Evolutionary conservation across 1,284 basidiomycete species (phyloP), one percentile per base, ranked within the genome.

Genomic region (Ustilago xerochloae): DNA sequence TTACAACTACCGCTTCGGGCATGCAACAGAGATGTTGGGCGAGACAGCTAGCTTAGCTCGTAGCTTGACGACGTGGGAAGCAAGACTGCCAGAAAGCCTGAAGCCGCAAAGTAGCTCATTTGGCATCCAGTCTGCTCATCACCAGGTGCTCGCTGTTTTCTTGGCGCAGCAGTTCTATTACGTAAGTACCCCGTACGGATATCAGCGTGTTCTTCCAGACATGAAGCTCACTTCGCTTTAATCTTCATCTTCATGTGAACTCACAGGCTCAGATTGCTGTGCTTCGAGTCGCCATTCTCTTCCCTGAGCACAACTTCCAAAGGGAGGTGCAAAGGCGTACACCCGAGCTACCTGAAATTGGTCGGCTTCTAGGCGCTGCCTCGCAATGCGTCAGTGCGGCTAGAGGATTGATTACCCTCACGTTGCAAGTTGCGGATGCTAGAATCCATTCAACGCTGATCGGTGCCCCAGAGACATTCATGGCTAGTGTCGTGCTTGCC

Each of bases 191-290:
- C 10, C 18, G 0, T 24, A n/a, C n/a, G n/a, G n/a, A n/a, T n/a
- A n/a, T n/a, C n/a, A n/a, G n/a, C n/a, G n/a, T n/a, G n/a, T n/a
- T n/a, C n/a, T n/a, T n/a, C n/a, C n/a, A n/a, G n/a, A n/a, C n/a
- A n/a, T n/a, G n/a, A n/a, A n/a, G n/a, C n/a, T n/a, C n/a, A n/a
- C n/a, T n/a, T n/a, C n/a, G n/a, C n/a, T n/a, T n/a, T n/a, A n/a
- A n/a, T n/a, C n/a, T n/a, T n/a, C n/a, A n/a, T n/a, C n/a, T n/a
- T n/a, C n/a, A n/a, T n/a, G n/a, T n/a, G n/a, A n/a, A n/a, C n/a
- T n/a, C n/a, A n/a, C 32, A 56, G 41, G 54, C 56, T 16, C 36
- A 58, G 56, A 58, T 58, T 18, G 56, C 56, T 12, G 56, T 58
- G 28, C 56, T 58, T 4, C 56, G 56, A 4, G 39, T 58, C 4